Base-by-base conservation (phyloP, 352 stramenopile genomes). In the Thalassiosira hispida region DNA sequence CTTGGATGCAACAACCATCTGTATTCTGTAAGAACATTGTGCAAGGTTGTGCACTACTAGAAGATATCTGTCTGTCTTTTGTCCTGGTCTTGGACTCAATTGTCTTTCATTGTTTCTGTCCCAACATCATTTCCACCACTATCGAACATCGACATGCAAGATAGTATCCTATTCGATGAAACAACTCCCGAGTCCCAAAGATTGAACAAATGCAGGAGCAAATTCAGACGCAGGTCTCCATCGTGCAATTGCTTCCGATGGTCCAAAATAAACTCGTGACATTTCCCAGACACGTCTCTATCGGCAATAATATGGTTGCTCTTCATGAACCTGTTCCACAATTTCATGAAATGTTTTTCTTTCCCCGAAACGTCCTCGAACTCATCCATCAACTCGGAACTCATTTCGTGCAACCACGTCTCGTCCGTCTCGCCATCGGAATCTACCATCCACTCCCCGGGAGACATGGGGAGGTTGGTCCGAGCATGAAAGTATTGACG, bases 311-410 rank as follows among this genome's bases (percentile, higher is more conserved):
- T 38, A 56, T 62, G 25, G 56, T 76, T 61, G 38, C 74, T 69
- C 18, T 72, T 76, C 4, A 84, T 84, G 64, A 84, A 85, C 27
- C 47, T 56, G 61, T 87, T 89, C 83, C 79, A 89, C 18, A 87
- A 12, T 67, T 85, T 84, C 68, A 86, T 79, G 38, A 87, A 87
- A 31, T 57, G 35, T 46, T 89, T 87, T 46, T 87, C 83, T 52
- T 73, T 64, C 3, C 42, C 8, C 0, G 70, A 79, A 44, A 89
- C 74, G 49, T 89, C 83, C 29, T 89, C 75, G 57, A 89, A 87
- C 18, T 87, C 71, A 42, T 85, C 75, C 7, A 89, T 61, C 23
- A 89, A 46, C 40, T 84, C 51, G n/a, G 52, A 33, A 23, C 42
- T 65, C 42, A 73, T 82, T 53, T 68, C 44, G 47, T 73, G 42